Conservation (phyloP, 805 yeast genomes). For the Pichia nanzhaoensis region DNA sequence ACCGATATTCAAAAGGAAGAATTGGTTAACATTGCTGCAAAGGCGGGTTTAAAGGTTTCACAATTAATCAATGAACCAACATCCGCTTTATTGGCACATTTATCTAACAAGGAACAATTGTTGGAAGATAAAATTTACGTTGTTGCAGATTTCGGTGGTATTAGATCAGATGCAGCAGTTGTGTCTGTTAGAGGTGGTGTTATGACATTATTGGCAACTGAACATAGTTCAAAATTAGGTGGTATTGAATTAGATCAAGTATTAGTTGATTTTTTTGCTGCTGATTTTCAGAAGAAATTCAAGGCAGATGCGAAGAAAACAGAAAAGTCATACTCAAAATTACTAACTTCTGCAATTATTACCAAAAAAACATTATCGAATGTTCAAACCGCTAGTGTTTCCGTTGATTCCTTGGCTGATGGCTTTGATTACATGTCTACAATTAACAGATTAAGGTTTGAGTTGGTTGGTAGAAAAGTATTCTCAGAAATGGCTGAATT, state of each 20-base stretch:
- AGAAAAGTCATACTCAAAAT: conserved; percentile 82
- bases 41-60: conserved; percentile 71
- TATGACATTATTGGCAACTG: conserved; percentile 79
- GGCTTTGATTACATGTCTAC: conserved; percentile 92
- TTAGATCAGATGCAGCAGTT: conserved; percentile 93
- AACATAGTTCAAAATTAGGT: conserved; percentile 76
- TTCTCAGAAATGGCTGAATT: conserved; percentile 71
- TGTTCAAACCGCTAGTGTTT: conserved; percentile 80
- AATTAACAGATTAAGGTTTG: conserved; percentile 90
- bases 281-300: conserved; percentile 88
- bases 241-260: conserved; percentile 82
- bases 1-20: conserved; percentile 63
- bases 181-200: conserved; percentile 91
- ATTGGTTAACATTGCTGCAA: conserved; percentile 52
- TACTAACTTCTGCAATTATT: conserved; percentile 71
- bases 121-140: conserved; percentile 69
- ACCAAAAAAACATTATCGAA: conserved; percentile 90
- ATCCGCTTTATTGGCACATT: conserved; percentile 83
- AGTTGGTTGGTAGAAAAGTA: conserved; percentile 74
- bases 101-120: conserved; percentile 43
- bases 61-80: conserved; percentile 91
- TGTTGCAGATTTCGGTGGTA: conserved; percentile 95
- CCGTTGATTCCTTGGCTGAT: conserved; percentile 90
- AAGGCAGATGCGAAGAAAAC: conserved; percentile 73
- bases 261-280: conserved; percentile 76